phyloP scores from a whole-genome alignment of 169 alveolate genomes.

The Cryptosporidium felis region DNA sequence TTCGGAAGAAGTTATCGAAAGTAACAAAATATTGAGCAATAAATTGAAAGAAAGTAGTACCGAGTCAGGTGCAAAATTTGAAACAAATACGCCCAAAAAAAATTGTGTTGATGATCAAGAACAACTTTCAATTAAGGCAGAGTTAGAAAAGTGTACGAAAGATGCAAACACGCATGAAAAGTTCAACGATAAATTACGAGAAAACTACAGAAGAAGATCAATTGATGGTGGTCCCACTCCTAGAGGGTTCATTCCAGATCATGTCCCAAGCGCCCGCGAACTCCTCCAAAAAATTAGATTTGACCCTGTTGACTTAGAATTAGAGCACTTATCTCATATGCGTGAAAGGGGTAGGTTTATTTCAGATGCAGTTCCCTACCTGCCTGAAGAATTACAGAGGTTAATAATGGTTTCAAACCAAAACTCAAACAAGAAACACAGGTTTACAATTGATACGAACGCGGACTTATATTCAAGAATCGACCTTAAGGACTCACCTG shows the following conservation, averaged over 20 bases:
- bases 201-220: conserved; percentile 54
- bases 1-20: conserved; percentile 1
- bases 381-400: conserved; percentile 65
- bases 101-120: too few species aligned
- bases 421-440: conserved; percentile 39
- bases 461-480: background rate
- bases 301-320: conserved; percentile 56
- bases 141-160: background rate
- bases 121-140: too few species aligned
- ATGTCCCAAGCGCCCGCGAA: conserved; percentile 72
- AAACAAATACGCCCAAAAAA: too few species aligned
- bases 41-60: too few species aligned
- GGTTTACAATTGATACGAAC: conserved; percentile 61
- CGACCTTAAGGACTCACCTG: conserved; percentile 3
- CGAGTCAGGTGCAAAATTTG: too few species aligned
- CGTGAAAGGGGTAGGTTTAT: conserved; percentile 70
- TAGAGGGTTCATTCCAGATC: conserved; percentile 70
- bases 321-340: conserved; percentile 59
- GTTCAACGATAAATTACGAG: conserved; percentile 43
- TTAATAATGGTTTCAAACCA: conserved; percentile 58
- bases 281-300: conserved; percentile 67
- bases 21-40: too few species aligned
- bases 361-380: conserved; percentile 69
- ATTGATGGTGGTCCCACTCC: conserved; percentile 72
- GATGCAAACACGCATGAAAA: background rate